phyloP scores from a whole-genome alignment of 495 filamentous ascomycete genomes.

The Xylaria acuta region DNA sequence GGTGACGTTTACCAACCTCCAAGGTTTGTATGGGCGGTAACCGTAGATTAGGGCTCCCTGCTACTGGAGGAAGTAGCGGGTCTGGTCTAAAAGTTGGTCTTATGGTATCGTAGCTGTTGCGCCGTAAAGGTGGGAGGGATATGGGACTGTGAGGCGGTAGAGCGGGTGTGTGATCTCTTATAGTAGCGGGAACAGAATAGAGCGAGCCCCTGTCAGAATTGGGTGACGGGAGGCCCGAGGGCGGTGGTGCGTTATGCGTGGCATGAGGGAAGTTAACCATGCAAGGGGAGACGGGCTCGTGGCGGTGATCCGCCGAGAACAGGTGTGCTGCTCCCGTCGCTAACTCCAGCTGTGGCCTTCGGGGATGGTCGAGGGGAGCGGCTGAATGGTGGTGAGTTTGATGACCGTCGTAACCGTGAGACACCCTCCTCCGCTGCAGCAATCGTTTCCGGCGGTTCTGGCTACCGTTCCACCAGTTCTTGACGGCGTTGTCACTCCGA shows the following conservation, averaged over 20 bases:
- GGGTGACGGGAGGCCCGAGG: conserved; percentile 71
- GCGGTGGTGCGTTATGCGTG: conserved; percentile 49
- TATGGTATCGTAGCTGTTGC: conserved; percentile 11
- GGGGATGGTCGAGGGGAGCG: conserved; percentile 2
- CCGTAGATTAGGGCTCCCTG: conserved; percentile 2
- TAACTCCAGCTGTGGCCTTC: conserved; percentile 16
- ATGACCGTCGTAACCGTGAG: conserved; percentile 26
- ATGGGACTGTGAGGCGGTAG: conserved; percentile 37
- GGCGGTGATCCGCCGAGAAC: conserved; percentile 6
- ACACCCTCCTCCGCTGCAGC: conserved; percentile 33
- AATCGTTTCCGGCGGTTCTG: conserved; percentile 74
- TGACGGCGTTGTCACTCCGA: conserved; percentile 95
- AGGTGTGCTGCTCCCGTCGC: conserved; percentile 22
- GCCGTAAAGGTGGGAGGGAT: conserved; percentile 41
- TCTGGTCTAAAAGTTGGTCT: conserved; percentile 1
- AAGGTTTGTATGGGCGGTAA: conserved; percentile 28
- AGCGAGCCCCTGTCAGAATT: conserved; percentile 72
- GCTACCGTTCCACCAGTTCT: conserved; percentile 99
- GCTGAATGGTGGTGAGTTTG: conserved; percentile 33
- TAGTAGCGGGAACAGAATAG: conserved; percentile 54
- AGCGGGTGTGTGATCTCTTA: conserved; percentile 48
- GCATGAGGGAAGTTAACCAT: conserved; percentile 15
- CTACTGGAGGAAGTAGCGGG: conserved; percentile 2
- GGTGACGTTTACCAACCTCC: conserved; percentile 19
- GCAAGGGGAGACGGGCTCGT: conserved; percentile 19